phyloP scores from a whole-genome alignment of 192 early-diverging fungal species.

The Pilobolus umbonatus region DNA sequence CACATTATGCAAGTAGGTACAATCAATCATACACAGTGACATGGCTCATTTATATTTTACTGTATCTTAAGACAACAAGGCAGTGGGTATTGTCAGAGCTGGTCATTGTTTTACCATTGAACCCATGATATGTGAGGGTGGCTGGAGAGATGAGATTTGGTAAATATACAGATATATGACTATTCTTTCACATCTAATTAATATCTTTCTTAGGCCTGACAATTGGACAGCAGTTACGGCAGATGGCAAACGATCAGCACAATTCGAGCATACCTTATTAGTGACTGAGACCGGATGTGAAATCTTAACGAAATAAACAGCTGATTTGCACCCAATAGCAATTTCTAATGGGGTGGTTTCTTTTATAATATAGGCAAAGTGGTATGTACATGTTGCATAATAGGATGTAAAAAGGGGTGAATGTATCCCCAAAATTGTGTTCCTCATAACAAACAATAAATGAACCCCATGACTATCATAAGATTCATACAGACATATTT shows the following conservation, averaged over 20 bases:
- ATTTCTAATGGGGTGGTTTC: too few relatives aligned
- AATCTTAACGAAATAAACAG: constrained; percentile 53
- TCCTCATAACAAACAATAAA: too few relatives aligned
- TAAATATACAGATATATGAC: background rate
- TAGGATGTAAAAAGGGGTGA: too few relatives aligned
- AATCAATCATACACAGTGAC: background rate
- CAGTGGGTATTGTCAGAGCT: constrained; percentile 89
- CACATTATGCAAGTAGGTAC: constrained; percentile 77
- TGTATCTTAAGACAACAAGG: constrained; percentile 71
- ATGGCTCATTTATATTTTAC: background rate
- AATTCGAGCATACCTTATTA: constrained; percentile 95
- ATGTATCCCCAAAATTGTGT: too few relatives aligned
- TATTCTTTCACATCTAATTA: background rate
- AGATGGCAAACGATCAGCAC: constrained; percentile 94
- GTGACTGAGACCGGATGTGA: constrained; percentile 91
- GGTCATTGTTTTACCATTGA: constrained; percentile 98
- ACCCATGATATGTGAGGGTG: constrained; percentile 95
- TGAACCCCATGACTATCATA: too few relatives aligned
- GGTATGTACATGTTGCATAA: too few relatives aligned
- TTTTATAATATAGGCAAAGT: too few relatives aligned
- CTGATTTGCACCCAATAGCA: background rate
- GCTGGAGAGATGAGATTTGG: constrained; percentile 59
- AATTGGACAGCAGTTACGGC: constrained; percentile 86
- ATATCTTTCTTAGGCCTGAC: constrained; percentile 47
- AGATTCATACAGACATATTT: too few relatives aligned